Base-by-base conservation (phyloP, 1,139 yeast genomes). In the Eremothecium sinecaudum region DNA sequence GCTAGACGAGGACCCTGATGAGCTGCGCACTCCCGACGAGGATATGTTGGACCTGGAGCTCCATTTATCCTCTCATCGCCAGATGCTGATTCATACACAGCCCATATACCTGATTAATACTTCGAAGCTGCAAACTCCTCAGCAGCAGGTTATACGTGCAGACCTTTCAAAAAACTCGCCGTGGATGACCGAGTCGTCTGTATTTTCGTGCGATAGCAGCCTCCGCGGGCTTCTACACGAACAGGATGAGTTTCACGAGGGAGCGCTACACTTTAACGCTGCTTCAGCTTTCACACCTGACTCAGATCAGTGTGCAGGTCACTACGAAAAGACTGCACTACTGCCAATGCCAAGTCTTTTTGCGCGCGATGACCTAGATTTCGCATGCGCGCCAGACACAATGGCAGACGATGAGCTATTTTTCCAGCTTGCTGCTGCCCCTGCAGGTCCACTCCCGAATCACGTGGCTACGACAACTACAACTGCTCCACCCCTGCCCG, bases 41-140 rank as follows among this genome's bases (percentile, higher is more conserved):
- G 36, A 34, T 16, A 26, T 16, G 18, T 8, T 18, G 12, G 20
- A 20, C 16, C 26, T 32, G 19, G 35, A 26, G 10, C 18, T 18
- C 16, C 31, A 32, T 18, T 15, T 17, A 21, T 16, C 30, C 11
- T 27, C 30, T n/a, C 22, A 22, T 18, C 15, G 26, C 17, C 34
- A 11, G 28, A n/a, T n/a, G 23, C 36, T 46, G 29, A 39, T 45
- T 10, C 50, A 46, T 25, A 44, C 50, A 4, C 48, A 45, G 29
- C 49, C 50, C 18, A 36, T 46, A 8, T 44, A 42, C 24, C 28
- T 44, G 31, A 35, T 44, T 11, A 24, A 32, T 18, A 19, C 21
- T 20, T 15, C 24, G 31, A 31, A 24, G 32, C 17, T 17, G 25
- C 31, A 25, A 31, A 17, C 24, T 12, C 28, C 16, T 13, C 31